These are phyloP conservation scores for Leccinellum albellum DNA, from an alignment of 768 basidiomycete species.

Conservation along the genomic window DNA sequence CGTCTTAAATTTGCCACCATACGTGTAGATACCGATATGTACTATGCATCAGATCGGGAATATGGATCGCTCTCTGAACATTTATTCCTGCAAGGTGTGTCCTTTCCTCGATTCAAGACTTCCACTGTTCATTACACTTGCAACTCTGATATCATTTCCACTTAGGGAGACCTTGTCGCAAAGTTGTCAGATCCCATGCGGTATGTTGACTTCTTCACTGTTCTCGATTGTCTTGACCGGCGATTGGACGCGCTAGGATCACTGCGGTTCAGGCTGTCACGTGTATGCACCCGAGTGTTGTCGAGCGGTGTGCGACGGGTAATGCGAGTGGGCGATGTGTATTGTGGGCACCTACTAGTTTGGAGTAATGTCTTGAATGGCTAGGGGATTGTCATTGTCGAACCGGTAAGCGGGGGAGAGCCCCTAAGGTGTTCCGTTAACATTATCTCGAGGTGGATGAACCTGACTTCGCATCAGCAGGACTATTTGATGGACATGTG, in stretches of 20 bases:
- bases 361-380: not conserved
- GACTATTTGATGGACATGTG: too few relatives aligned
- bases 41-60: slow-evolving; percentile 54
- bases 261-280: slow-evolving; percentile 89
- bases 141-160: not conserved
- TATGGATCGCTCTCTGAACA: slow-evolving; percentile 75
- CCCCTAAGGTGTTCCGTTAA: too few relatives aligned
- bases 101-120: not conserved
- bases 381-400: not conserved
- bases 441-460: too few relatives aligned
- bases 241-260: slow-evolving; percentile 43
- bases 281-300: slow-evolving; percentile 72
- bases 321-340: slow-evolving; percentile 79
- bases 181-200: slow-evolving; percentile 53
- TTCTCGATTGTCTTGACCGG: not conserved
- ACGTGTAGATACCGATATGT: not conserved
- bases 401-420: not conserved
- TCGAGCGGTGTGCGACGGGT: slow-evolving; percentile 73
- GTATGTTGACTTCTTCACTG: slow-evolving; percentile 35
- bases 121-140: not conserved
- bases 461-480: too few relatives aligned
- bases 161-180: slow-evolving; percentile 68
- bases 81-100: slow-evolving; percentile 66
- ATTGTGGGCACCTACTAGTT: slow-evolving; percentile 58
- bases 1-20: too few relatives aligned